Evolutionary conservation across 148 eudicot species (phyloP).

Genomic region (Chenopodium album): DNA sequence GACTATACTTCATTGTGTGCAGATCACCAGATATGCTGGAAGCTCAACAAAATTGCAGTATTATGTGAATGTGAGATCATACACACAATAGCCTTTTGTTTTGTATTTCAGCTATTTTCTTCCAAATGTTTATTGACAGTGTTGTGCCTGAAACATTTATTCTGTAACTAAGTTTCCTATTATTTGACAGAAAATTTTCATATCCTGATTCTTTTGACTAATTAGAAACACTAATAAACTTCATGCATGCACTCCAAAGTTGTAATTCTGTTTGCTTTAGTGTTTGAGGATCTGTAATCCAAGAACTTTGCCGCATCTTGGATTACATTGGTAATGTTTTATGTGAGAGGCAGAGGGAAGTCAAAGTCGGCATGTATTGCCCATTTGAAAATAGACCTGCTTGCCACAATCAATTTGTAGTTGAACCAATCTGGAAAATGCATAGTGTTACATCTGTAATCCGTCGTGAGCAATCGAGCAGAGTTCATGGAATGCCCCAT

Average conservation of each 20-base stretch:
- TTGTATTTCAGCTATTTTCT: conserved; percentile 4
- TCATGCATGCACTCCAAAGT: too few relatives aligned
- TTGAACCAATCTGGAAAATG: too few relatives aligned
- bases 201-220: neutral
- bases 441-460: too few relatives aligned
- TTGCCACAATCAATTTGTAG: too few relatives aligned
- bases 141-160: neutral
- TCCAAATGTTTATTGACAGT: neutral
- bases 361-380: too few relatives aligned
- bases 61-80: conserved; percentile 48
- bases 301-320: too few relatives aligned
- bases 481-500: too few relatives aligned
- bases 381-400: too few relatives aligned
- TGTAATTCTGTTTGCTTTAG: neutral
- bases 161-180: neutral
- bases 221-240: neutral
- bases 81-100: neutral
- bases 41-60: conserved; percentile 63
- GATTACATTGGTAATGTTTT: too few relatives aligned
- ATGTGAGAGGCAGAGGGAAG: too few relatives aligned
- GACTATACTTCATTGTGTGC: conserved; percentile 24
- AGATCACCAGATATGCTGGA: conserved; percentile 88
- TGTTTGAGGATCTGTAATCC: neutral
- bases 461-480: too few relatives aligned
- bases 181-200: neutral